A percentile compares a stretch with the other conserved stretches of the same genome.
These are phyloP conservation scores for Penicillium chermesinum DNA, from an alignment of 495 filamentous ascomycete species.

Conservation along the genomic window DNA sequence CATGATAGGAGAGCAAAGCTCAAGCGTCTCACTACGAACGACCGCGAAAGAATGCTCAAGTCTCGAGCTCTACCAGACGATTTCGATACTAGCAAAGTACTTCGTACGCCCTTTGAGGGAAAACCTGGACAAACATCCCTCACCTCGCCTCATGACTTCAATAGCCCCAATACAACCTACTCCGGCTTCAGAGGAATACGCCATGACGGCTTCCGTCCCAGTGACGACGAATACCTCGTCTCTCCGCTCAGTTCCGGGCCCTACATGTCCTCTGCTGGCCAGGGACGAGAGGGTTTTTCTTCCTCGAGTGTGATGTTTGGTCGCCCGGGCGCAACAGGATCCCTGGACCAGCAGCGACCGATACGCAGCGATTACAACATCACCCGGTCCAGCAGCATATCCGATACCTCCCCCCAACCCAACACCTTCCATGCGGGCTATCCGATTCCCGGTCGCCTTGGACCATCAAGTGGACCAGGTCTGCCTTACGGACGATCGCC, in stretches of 20 bases:
- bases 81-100: constrained; percentile 86
- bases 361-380: constrained; percentile 33
- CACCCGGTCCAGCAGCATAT: constrained; percentile 41
- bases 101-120: constrained; percentile 64
- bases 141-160: constrained; percentile 24
- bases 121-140: constrained; percentile 33
- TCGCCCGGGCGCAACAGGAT: constrained; percentile 26
- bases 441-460: constrained; percentile 29
- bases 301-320: constrained; percentile 23
- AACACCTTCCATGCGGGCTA: constrained; percentile 29
- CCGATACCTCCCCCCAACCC: constrained; percentile 28
- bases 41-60: constrained; percentile 90
- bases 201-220: constrained; percentile 33
- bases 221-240: constrained; percentile 41
- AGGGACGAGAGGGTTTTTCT: constrained; percentile 26
- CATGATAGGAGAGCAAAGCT: constrained; percentile 77
- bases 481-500: constrained; percentile 33
- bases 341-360: constrained; percentile 31
- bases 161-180: constrained; percentile 17
- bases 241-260: constrained; percentile 43
- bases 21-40: constrained; percentile 88
- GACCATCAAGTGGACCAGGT: constrained; percentile 25
- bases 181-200: constrained; percentile 28
- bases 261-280: constrained; percentile 34
- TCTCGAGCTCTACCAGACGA: constrained; percentile 86